Percentiles rank a stretch among this genome's conserved stretches.
Evolutionary conservation across 257 asterid genomes (phyloP).

Genomic region (Nicotiana tomentosiformis): DNA sequence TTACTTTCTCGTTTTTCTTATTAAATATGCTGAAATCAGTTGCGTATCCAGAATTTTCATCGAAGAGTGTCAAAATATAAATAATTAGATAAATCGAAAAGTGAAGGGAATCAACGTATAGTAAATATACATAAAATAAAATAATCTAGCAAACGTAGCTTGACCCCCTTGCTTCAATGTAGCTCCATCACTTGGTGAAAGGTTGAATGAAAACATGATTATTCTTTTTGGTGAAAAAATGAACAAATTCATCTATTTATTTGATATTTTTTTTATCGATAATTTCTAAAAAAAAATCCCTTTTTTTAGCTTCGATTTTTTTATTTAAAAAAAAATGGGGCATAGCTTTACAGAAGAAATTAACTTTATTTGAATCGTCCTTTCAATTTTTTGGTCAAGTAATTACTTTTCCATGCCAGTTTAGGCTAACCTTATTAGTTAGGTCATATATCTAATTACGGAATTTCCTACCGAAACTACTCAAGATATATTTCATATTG

Average conservation of each 20-base stretch:
- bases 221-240: background rate
- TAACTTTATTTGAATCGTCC: background rate
- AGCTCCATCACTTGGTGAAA: background rate
- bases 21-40: background rate
- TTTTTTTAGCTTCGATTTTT: background rate
- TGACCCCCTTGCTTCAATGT: too few relatives aligned
- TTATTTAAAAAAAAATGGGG: background rate
- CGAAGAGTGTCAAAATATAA: too few relatives aligned
- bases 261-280: background rate
- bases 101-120: too few relatives aligned
- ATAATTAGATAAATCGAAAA: too few relatives aligned
- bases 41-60: too few relatives aligned
- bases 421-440: background rate
- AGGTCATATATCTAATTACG: background rate
- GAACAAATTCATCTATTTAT: background rate
- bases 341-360: background rate
- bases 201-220: background rate
- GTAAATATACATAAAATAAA: too few relatives aligned
- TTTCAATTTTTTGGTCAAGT: background rate
- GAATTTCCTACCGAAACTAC: background rate
- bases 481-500: background rate
- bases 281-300: background rate
- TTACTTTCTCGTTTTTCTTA: background rate
- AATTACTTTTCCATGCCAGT: background rate
- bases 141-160: too few relatives aligned